A percentile compares a stretch with the other conserved stretches of the same genome.
Evolutionary conservation across 116 monocot species (phyloP).

Genomic region (Phalaenopsis hybrid): DNA sequence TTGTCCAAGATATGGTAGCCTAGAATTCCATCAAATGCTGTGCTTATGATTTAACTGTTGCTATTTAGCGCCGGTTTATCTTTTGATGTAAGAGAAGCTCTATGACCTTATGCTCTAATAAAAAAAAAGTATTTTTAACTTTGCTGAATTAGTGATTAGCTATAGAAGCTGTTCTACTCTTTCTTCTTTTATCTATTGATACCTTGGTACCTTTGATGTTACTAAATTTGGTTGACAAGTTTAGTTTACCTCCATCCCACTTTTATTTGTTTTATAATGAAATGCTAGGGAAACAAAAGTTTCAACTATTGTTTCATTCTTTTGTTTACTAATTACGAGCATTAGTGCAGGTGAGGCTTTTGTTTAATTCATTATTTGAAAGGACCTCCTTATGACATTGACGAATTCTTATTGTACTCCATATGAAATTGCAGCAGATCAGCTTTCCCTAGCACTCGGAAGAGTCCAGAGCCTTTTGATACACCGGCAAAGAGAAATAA

Average conservation of each 20-base stretch:
- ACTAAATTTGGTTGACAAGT: too few species aligned
- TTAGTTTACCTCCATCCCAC: too few species aligned
- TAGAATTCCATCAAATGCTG: background rate
- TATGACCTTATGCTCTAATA: background rate
- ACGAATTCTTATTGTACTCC: background rate
- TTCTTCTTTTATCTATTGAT: too few species aligned
- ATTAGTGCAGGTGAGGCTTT: background rate
- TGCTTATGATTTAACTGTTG: background rate
- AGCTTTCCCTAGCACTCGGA: constrained; percentile 16
- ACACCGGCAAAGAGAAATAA: constrained; percentile 11
- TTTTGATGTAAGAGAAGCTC: background rate
- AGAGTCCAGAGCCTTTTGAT: constrained; percentile 29
- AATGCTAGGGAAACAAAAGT: background rate
- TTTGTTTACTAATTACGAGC: background rate
- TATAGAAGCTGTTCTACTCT: background rate
- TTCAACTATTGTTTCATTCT: background rate
- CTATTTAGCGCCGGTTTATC: background rate
- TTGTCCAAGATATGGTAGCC: background rate
- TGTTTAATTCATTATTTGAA: background rate
- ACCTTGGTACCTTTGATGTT: too few species aligned
- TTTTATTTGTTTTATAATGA: too few species aligned
- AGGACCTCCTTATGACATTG: background rate
- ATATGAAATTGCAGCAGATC: constrained; percentile 28
- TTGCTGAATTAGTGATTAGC: background rate
- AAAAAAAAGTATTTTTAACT: background rate